Base-by-base conservation (phyloP, 768 basidiomycete species). In the Chalciporus sphaerocephalus region DNA sequence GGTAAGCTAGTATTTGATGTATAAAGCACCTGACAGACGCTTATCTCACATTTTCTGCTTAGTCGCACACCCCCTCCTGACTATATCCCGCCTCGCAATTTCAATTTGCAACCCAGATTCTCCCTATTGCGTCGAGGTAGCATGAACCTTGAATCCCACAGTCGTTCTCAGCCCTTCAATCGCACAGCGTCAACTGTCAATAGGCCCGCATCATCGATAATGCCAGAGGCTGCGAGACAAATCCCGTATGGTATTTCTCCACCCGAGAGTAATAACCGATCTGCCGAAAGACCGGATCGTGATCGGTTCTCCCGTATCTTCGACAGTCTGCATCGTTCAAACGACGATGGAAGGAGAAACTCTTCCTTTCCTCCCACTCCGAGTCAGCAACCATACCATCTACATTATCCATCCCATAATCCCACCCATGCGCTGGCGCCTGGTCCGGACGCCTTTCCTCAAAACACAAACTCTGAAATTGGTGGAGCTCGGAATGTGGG, bases 31-130 rank as follows among this genome's bases (percentile, higher is more conserved):
- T 15, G 13, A 12, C 28, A 5, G 13, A 28, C 15, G 7, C 28
- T 28, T 7, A 32, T 32, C n/a, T n/a, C 3, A 32, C 30, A 15
- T 15, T 32, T 32, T 28, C 27, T n/a, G n/a, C 24, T 40, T 37
- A 61, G 61, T 6, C 58, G 48, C n/a, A 61, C 58, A 1, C 58
- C 61, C 18, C 55, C 55, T 27, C 55, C 58, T 16, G 55, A 50
- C 27, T 48, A 60, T 22, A 46, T 51, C 15, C 58, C 61, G 9
- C 50, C 55, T 27, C 55, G 53, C 11, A 55, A 46, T 44, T 44
- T 50, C n/a, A 47, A 8, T 21, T 36, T 54, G 23, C 55, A 55
- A 25, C 49, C 55, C 7, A 28, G 46, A 4, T 48, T 53, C 21
- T 40, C 51, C 13, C 48, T 52, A 21, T 17, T 59, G 33, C 55